Conservation (phyloP, 2,329 filamentous ascomycete genomes). For the Talaromyces sp. region DNA sequence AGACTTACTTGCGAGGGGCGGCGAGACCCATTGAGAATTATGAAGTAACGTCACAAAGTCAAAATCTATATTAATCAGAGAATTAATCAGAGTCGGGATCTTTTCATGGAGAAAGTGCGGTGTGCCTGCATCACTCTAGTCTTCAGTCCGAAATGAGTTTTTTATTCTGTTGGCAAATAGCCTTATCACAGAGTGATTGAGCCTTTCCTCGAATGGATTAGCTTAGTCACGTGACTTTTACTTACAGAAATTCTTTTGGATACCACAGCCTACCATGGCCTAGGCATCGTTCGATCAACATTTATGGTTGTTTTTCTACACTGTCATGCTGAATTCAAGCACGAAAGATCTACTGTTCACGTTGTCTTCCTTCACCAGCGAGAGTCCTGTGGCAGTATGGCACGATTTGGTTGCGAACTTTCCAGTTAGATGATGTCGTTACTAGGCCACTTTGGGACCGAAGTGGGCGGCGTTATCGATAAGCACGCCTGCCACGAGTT, state of each 20-base stretch:
- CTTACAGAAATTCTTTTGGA: neutral
- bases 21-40: conserved; percentile 61
- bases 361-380: neutral
- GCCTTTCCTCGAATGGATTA: conserved; percentile 4
- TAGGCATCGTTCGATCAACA: neutral
- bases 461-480: conserved; percentile 2
- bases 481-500: neutral
- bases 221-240: neutral
- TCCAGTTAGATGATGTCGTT: no score
- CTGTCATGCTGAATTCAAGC: neutral
- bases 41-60: neutral
- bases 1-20: conserved; percentile 60
- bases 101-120: neutral
- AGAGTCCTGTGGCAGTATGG: neutral
- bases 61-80: neutral
- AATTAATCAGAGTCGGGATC: neutral
- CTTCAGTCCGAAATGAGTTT: neutral
- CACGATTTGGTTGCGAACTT: no score
- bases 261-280: neutral
- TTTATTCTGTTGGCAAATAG: neutral
- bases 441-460: neutral
- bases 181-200: neutral
- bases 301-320: neutral
- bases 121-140: neutral
- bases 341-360: neutral